Evolutionary conservation across 495 filamentous ascomycete genomes (phyloP), one percentile per base, ranked within the genome.

Genomic region (Elasticomyces elasticus): DNA sequence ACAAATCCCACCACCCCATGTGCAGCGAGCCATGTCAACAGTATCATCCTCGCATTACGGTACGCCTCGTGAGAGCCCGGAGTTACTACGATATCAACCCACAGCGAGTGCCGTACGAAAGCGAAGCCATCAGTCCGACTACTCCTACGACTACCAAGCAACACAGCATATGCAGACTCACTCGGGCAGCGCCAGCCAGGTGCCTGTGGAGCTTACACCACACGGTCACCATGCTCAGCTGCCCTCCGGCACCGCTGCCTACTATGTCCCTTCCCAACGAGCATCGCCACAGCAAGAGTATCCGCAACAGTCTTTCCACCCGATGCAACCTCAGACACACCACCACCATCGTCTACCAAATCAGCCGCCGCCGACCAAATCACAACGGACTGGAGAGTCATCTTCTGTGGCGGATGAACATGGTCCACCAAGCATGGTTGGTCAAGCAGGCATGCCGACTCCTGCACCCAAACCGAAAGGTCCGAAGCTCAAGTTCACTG

Each of bases 401-500:
- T 47, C 60, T 5, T 55, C 63, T 12, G 49, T 55, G 20, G 33
- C 62, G 54, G 68, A 49, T 67, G 67, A 44, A 70, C 62, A 54
- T 59, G 77, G 76, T 24, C 75, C 81, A 26, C 82, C 82, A 23
- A 89, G 79, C 63, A 78, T 89, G 57, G 85, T 94, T 53, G 87
- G 86, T 42, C 79, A 87, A 62, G 79, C 75, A 35, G 88, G 89
- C 19, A 91, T 95, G 87, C 87, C 88, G 5, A 68, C 74, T 13
- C 87, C 86, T 24, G 86, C 85, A 19, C 78, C 81, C 28, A 69
- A 81, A 58, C 89, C 89, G 12, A 80, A 81, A 51, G 87, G 86
- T 3, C 87, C 88, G 17, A 94, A 94, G 67, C 70, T 91, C 54
- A 94, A 91, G 62, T 95, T 94, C 62, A 94, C 88, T 0, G 80